phyloP scores from a whole-genome alignment of 768 basidiomycete genomes.

The Hortiboletus campestris region DNA sequence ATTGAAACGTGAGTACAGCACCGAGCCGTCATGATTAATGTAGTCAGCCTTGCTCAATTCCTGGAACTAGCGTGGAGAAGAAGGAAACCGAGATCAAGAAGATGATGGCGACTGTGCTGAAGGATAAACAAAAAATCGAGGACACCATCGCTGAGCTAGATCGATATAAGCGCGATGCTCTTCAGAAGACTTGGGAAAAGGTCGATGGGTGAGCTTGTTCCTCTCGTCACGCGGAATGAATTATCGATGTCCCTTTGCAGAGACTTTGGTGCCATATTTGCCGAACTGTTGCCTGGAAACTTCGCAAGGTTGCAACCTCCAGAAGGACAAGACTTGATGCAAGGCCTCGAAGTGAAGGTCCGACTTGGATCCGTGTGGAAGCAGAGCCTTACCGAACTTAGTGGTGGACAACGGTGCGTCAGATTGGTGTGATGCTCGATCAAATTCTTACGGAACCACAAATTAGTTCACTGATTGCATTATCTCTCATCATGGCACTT shows the following conservation, averaged over 20 bases:
- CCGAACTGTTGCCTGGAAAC: constrained; percentile 92
- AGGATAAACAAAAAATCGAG: constrained; percentile 95
- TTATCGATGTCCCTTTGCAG: constrained; percentile 37
- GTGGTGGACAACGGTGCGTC: constrained; percentile 90
- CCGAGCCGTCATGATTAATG: neutral
- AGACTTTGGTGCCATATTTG: constrained; percentile 96
- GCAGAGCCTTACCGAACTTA: constrained; percentile 93
- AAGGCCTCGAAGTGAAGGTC: constrained; percentile 97
- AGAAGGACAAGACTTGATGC: constrained; percentile 89
- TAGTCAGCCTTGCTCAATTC: neutral
- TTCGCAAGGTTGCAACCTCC: constrained; percentile 94
- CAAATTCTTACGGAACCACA: neutral
- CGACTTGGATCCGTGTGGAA: constrained; percentile 96
- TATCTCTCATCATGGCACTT: constrained; percentile 97
- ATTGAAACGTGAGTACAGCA: constrained; percentile 72
- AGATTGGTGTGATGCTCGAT: neutral
- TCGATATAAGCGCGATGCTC: constrained; percentile 88
- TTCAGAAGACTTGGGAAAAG: constrained; percentile 94
- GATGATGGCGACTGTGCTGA: constrained; percentile 83
- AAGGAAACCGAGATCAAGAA: constrained; percentile 82
- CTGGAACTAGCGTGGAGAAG: constrained; percentile 77
- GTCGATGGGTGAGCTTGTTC: constrained; percentile 70
- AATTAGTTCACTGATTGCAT: constrained; percentile 88
- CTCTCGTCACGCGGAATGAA: neutral
- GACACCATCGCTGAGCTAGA: constrained; percentile 92